These are phyloP conservation scores for Anthostomella pinea DNA, from an alignment of 2,329 filamentous ascomycete species.

Conservation along the genomic window DNA sequence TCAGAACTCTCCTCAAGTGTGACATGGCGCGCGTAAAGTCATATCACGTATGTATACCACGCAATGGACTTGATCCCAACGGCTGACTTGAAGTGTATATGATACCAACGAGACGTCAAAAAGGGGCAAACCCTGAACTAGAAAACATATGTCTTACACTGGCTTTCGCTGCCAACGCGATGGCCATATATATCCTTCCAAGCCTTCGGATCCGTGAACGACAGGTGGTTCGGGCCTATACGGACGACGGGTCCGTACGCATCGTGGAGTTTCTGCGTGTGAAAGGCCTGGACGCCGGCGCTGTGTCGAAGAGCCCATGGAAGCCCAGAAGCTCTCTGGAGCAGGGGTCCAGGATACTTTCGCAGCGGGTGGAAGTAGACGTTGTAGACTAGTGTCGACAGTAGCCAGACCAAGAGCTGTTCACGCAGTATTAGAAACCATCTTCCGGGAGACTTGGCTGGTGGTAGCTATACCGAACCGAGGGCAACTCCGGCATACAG, in stretches of 20 bases:
- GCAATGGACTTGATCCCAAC: too few species aligned
- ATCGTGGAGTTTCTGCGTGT: constrained; percentile 24
- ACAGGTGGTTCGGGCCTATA: constrained; percentile 27
- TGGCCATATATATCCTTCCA: constrained; percentile 36
- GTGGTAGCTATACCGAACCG: constrained; percentile 16
- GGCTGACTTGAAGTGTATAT: too few species aligned
- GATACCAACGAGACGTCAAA: too few species aligned
- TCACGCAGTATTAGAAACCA: constrained; percentile 1
- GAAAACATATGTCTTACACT: constrained; percentile 7
- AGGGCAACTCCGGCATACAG: constrained; percentile 15
- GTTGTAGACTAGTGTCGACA: constrained; percentile 24
- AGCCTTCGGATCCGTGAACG: constrained; percentile 29
- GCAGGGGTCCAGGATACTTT: constrained; percentile 24
- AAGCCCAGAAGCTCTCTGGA: constrained; percentile 20
- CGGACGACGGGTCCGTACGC: constrained; percentile 20
- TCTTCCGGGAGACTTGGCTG: background rate
- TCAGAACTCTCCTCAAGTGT: too few species aligned
- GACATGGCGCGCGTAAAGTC: too few species aligned
- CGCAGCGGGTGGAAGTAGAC: constrained; percentile 29
- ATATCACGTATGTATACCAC: too few species aligned
- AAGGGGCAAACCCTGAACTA: too few species aligned
- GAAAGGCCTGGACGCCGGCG: constrained; percentile 20
- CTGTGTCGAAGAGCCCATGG: constrained; percentile 24
- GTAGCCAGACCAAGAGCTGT: constrained; percentile 21
- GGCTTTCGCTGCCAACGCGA: constrained; percentile 21